Percentiles rank a stretch among this genome's conserved stretches.
Conservation (phyloP, 495 filamentous ascomycete genomes). For the Daldinia grandis region DNA sequence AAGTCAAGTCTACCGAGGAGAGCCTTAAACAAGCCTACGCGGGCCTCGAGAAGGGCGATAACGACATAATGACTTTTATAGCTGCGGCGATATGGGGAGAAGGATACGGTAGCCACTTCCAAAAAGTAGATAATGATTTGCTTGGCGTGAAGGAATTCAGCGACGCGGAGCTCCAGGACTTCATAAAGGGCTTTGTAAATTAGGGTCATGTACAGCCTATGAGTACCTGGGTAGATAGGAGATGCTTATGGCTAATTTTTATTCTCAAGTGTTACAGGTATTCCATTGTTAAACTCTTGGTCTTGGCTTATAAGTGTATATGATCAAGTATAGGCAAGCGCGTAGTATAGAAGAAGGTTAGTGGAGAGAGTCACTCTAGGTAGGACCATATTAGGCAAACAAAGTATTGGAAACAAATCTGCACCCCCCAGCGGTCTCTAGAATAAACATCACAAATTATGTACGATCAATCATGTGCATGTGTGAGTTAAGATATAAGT, state of each 20-base stretch:
- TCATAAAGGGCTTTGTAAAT: constrained; percentile 8
- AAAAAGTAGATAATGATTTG: constrained; percentile 42
- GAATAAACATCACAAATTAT: too few relatives aligned
- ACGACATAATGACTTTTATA: constrained; percentile 44
- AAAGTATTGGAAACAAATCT: too few relatives aligned
- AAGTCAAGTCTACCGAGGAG: constrained; percentile 34
- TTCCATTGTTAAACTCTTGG: background rate
- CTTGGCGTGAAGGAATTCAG: constrained; percentile 39
- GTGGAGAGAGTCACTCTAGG: too few relatives aligned
- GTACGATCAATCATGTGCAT: too few relatives aligned
- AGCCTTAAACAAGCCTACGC: constrained; percentile 42
- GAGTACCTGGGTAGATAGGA: too few relatives aligned
- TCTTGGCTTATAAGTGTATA: background rate
- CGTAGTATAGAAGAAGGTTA: too few relatives aligned
- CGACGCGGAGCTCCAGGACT: constrained; percentile 36
- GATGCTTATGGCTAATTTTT: background rate
- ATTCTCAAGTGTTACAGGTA: background rate
- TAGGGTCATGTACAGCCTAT: background rate
- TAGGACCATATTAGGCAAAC: too few relatives aligned
- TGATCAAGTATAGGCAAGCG: too few relatives aligned
- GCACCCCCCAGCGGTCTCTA: too few relatives aligned
- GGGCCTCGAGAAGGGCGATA: constrained; percentile 43
- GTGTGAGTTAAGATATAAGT: too few relatives aligned
- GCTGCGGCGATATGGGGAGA: constrained; percentile 52
- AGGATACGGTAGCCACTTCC: constrained; percentile 46